Evolutionary conservation across 176 grass and related monocot genomes (phyloP).

Genomic region (Oropetium thomaeum): DNA sequence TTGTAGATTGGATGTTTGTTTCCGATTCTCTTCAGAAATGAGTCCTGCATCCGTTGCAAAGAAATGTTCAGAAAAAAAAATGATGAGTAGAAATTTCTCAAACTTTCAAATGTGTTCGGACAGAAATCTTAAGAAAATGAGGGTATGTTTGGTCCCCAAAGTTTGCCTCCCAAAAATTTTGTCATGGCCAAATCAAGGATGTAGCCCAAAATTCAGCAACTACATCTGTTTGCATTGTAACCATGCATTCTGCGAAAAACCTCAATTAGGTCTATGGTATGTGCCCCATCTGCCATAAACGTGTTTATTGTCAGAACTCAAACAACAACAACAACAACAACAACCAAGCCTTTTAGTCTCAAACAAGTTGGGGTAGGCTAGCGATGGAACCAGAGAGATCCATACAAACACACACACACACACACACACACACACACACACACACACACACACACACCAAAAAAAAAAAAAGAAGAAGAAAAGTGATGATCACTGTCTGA

Average conservation of each 20-base stretch:
- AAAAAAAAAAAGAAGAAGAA: too few relatives aligned
- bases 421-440: too few relatives aligned
- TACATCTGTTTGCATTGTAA: background rate
- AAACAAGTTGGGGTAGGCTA: too few relatives aligned
- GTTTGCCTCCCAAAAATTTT: background rate
- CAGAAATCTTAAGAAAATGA: slow-evolving; percentile 6
- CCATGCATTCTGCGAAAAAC: background rate
- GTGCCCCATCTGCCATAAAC: background rate
- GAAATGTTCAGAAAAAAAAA: slow-evolving; percentile 32
- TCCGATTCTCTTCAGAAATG: slow-evolving; percentile 84
- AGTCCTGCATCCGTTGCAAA: slow-evolving; percentile 49
- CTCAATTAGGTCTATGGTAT: background rate
- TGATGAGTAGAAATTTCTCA: slow-evolving; percentile 4
- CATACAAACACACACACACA: too few relatives aligned
- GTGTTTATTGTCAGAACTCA: background rate
- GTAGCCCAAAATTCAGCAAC: background rate
- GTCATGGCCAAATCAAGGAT: background rate
- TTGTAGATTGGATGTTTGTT: slow-evolving; percentile 65
- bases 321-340: too few relatives aligned
- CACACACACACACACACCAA: too few relatives aligned
- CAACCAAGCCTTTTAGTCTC: too few relatives aligned
- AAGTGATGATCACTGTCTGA: too few relatives aligned
- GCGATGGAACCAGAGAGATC: too few relatives aligned
- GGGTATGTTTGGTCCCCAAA: background rate
- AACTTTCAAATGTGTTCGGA: slow-evolving; percentile 5